A percentile compares a stretch with the other conserved stretches of the same genome.
Evolutionary conservation across 2,329 filamentous ascomycete genomes (phyloP).

Genomic region (Coniochaeta ligniaria): DNA sequence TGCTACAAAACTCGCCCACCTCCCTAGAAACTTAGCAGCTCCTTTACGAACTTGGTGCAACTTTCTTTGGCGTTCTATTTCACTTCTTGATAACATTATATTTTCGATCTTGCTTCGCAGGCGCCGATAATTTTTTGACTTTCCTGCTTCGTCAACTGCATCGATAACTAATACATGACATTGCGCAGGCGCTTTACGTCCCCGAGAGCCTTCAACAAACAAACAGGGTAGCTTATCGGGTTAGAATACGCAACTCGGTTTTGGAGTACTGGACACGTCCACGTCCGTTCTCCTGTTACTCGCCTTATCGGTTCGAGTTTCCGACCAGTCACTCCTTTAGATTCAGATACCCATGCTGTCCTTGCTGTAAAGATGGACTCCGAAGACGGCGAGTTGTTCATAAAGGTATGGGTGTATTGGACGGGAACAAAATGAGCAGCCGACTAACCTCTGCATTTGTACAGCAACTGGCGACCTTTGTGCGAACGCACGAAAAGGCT

Average conservation of each 20-base stretch:
- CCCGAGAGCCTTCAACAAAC: neutral
- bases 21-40: neutral
- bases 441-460: conserved; percentile 16
- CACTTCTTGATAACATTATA: neutral
- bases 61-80: neutral
- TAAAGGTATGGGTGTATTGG: conserved; percentile 55
- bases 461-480: conserved; percentile 91
- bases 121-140: neutral
- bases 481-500: conserved; percentile 94
- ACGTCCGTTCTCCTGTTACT: conserved; percentile 4
- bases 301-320: conserved; percentile 9
- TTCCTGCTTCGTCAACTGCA: neutral
- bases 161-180: neutral
- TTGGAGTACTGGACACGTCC: neutral
- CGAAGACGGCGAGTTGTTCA: conserved; percentile 83
- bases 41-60: neutral
- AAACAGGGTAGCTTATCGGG: neutral
- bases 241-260: neutral
- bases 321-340: conserved; percentile 12
- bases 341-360: conserved; percentile 36
- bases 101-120: neutral
- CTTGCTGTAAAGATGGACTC: conserved; percentile 63
- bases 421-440: conserved; percentile 7
- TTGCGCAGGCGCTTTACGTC: neutral
- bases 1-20: neutral